Conservation (phyloP, 2,329 filamentous ascomycete species). For the Trichophyton equinum region DNA sequence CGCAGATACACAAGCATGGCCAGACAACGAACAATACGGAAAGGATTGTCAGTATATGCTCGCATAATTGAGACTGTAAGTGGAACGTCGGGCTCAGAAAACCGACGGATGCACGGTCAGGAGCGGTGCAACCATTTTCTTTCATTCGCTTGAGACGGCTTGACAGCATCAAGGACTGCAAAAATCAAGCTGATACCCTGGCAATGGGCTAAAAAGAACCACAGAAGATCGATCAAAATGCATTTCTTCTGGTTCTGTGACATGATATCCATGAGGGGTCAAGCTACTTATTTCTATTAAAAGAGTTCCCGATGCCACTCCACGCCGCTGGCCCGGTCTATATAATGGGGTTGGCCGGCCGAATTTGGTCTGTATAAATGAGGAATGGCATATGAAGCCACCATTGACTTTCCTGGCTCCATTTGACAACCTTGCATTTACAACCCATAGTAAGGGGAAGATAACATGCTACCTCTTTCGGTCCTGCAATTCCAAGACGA, state of each 20-base stretch:
- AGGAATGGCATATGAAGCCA: background rate
- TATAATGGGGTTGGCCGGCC: background rate
- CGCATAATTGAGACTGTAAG: background rate
- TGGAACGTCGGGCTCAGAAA: background rate
- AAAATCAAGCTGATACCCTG: background rate
- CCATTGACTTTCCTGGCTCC: background rate
- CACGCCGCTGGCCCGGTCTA: background rate
- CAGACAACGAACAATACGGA: background rate
- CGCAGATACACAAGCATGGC: background rate
- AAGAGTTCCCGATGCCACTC: no score
- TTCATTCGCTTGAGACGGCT: background rate
- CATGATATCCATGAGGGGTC: background rate
- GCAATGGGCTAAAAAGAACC: background rate
- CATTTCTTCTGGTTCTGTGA: background rate
- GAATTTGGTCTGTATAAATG: background rate
- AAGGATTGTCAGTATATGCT: background rate
- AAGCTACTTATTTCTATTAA: background rate
- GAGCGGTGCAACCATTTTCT: background rate
- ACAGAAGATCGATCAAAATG: background rate
- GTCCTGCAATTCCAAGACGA: background rate
- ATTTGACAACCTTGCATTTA: background rate
- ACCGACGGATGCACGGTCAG: background rate
- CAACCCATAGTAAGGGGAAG: background rate
- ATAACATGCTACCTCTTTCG: background rate
- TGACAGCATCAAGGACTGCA: background rate